Evolutionary conservation across 495 filamentous ascomycete species (phyloP).

Genomic region (Rostrohypoxylon terebratum): DNA sequence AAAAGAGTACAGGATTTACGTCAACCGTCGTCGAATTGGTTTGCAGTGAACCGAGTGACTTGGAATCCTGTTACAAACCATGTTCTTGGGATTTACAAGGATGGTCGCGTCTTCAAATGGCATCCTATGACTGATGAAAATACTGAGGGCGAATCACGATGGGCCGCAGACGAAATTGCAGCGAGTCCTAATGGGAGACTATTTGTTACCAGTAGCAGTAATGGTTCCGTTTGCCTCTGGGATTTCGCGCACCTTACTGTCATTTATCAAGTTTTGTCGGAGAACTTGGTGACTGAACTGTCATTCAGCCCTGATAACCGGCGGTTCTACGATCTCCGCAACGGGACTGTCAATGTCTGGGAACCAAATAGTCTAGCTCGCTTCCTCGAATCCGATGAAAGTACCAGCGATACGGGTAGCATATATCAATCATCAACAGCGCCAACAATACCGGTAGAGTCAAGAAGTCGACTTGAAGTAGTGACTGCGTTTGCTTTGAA

Average conservation of each 20-base stretch:
- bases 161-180: background rate
- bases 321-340: background rate
- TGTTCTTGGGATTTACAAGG: background rate
- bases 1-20: background rate
- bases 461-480: background rate
- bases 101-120: background rate
- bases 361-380: background rate
- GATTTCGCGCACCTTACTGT: background rate
- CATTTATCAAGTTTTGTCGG: background rate
- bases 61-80: background rate
- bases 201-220: background rate
- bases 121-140: slow-evolving; percentile 4
- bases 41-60: background rate
- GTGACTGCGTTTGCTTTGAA: background rate
- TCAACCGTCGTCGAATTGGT: background rate
- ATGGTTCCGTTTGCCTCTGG: background rate
- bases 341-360: background rate
- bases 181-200: background rate
- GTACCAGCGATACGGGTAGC: background rate
- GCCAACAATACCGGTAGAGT: background rate
- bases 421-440: background rate
- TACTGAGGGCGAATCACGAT: background rate
- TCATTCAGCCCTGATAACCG: background rate
- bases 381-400: background rate
- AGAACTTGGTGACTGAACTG: background rate